phyloP scores from a whole-genome alignment of 495 filamentous ascomycete genomes.

The Xylaria cubensis region DNA sequence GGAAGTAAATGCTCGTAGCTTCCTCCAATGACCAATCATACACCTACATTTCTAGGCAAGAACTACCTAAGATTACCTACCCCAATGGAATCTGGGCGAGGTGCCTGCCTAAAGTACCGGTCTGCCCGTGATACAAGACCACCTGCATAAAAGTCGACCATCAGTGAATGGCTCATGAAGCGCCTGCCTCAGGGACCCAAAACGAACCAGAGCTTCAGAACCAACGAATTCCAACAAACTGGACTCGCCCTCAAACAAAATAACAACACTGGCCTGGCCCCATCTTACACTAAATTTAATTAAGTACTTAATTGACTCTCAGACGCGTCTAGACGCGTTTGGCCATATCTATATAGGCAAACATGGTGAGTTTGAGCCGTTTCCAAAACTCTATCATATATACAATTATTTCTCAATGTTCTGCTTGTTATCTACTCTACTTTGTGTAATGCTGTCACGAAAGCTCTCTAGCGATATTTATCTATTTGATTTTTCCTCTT shows the following conservation, averaged over 20 bases:
- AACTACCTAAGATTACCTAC: neutral
- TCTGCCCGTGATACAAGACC: neutral
- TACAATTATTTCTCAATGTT: neutral
- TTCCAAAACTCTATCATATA: neutral
- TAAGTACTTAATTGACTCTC: neutral
- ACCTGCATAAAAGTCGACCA: constrained; percentile 1
- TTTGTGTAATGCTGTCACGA: neutral
- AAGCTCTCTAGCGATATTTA: neutral
- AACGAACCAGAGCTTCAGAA: neutral
- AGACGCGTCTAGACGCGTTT: constrained; percentile 24
- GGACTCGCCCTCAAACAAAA: constrained; percentile 11
- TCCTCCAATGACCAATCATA: neutral
- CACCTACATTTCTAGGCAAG: neutral
- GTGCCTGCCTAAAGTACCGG: neutral
- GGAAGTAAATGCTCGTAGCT: neutral
- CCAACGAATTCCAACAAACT: constrained; percentile 13
- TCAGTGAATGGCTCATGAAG: constrained; percentile 8
- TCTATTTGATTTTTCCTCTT: neutral
- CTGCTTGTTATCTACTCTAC: neutral
- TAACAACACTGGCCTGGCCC: constrained; percentile 14
- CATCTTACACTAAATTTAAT: neutral
- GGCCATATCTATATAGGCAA: constrained; percentile 5
- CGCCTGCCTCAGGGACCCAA: neutral
- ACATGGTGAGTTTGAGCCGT: constrained; percentile 23
- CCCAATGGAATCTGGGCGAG: neutral